Evolutionary conservation across 306 rosid genomes (phyloP), one percentile per base, ranked within the genome.

Genomic region (Citrullus colocynthis): DNA sequence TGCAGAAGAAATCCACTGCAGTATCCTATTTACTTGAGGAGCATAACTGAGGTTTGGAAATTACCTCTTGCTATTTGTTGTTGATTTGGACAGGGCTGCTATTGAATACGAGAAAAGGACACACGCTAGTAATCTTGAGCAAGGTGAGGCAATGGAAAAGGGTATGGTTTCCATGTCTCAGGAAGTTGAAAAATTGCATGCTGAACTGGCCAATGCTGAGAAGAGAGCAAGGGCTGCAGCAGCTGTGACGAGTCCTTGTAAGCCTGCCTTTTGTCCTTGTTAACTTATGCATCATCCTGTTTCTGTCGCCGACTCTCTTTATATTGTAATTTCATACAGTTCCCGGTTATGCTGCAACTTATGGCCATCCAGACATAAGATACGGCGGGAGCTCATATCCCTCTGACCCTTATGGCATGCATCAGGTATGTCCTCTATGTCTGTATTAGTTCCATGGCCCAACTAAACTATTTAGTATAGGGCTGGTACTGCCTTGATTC

Each of bases 191-290:
- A 92, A 89, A 64, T 88, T 95, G 74, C 87, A 80, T 7, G 88
- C 85, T n/a, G 96, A 95, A 82, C 89, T 95, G 74, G 96, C 92
- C 49, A 85, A 90, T 82, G 93, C 93, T 51, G 92, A 92, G 79
- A 90, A 88, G 84, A 89, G 90, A 80, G 89, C 93, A 18, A 88
- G 89, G 83, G 95, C 96, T 37, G 86, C 86, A 0, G 79, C 83
- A 17, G 83, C 81, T 28, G 90, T 85, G 63, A 82, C 91, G 66
- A 90, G 90, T 48, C 90, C 93, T 83, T 81, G 97, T 91, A 86
- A 49, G 77, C 82, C 83, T 63, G 57, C 64, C 37, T 65, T 56
- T 59, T 45, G 3, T 55, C 59, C 52, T 45, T 16, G 54, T 17
- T 45, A 42, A 32, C 42, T 49, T 21, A 49, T 72, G 6, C 37